Conservation (phyloP, 768 basidiomycete species). For the Chiua virens region DNA sequence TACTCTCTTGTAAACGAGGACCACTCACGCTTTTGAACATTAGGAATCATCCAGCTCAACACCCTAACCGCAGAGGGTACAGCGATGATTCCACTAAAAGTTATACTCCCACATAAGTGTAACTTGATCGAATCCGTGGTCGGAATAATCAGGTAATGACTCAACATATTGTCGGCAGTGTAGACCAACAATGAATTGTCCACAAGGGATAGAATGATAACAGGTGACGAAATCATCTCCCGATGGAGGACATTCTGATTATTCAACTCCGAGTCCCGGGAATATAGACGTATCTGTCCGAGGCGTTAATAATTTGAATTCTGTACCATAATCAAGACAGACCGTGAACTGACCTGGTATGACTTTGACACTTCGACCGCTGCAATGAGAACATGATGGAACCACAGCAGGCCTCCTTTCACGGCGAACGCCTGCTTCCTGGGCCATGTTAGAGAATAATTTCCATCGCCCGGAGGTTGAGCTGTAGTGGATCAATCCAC, state of each 20-base stretch:
- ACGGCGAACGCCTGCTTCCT: slow-evolving; percentile 88
- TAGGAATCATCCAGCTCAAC: slow-evolving; percentile 96
- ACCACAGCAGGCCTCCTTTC: slow-evolving; percentile 93
- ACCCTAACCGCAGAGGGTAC: slow-evolving; percentile 82
- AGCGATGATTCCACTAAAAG: slow-evolving; percentile 86
- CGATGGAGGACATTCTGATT: slow-evolving; percentile 82
- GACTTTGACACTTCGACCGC: slow-evolving; percentile 82
- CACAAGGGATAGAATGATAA: slow-evolving; percentile 86
- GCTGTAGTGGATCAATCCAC: slow-evolving; percentile 92
- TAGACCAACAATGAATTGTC: slow-evolving; percentile 96
- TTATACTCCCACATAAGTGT: slow-evolving; percentile 92
- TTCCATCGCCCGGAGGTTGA: slow-evolving; percentile 96
- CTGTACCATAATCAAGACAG: neutral
- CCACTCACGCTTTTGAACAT: slow-evolving; percentile 83
- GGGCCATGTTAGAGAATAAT: slow-evolving; percentile 71
- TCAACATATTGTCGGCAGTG: slow-evolving; percentile 89
- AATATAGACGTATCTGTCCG: slow-evolving; percentile 84
- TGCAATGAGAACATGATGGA: slow-evolving; percentile 90
- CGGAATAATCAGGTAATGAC: slow-evolving; percentile 89
- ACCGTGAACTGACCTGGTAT: slow-evolving; percentile 56
- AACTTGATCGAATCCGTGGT: slow-evolving; percentile 81
- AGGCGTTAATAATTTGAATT: slow-evolving; percentile 2
- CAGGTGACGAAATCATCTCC: slow-evolving; percentile 71
- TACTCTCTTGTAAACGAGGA: neutral
- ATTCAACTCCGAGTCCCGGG: slow-evolving; percentile 84